Percentiles rank a stretch among this genome's conserved stretches.
phyloP scores from a whole-genome alignment of 257 asterid genomes.

The Verbena officinalis region DNA sequence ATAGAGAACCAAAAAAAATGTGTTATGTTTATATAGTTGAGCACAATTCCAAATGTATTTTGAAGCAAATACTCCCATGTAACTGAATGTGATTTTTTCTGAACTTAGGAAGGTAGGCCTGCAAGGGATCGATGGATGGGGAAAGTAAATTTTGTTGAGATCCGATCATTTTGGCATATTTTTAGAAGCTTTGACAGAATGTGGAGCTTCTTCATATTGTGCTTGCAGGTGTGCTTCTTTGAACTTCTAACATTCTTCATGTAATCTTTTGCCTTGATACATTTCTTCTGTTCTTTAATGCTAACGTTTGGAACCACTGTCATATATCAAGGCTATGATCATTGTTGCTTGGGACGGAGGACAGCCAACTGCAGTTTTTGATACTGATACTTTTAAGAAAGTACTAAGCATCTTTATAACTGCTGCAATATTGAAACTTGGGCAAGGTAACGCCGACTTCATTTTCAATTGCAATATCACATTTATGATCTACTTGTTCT shows the following conservation, averaged over 20 bases:
- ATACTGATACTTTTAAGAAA: slow-evolving; percentile 71
- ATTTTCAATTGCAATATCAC: slow-evolving; percentile 9
- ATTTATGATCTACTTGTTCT: slow-evolving; percentile 10
- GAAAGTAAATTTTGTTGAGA: slow-evolving; percentile 97
- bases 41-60: slow-evolving; percentile 22
- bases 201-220: slow-evolving; percentile 99
- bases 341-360: slow-evolving; percentile 95
- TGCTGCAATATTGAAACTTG: slow-evolving; percentile 95
- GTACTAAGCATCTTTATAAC: slow-evolving; percentile 93
- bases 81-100: slow-evolving; percentile 27
- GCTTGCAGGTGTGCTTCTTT: slow-evolving; percentile 76
- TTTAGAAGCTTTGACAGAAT: slow-evolving; percentile 97
- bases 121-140: slow-evolving; percentile 89
- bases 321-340: slow-evolving; percentile 80
- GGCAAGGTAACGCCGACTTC: slow-evolving; percentile 69
- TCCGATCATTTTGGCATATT: slow-evolving; percentile 94
- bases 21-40: not conserved
- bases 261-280: slow-evolving; percentile 16
- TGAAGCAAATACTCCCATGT: slow-evolving; percentile 14
- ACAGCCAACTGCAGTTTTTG: slow-evolving; percentile 62
- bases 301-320: slow-evolving; percentile 33
- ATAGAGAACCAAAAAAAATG: no score
- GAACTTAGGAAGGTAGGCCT: slow-evolving; percentile 62
- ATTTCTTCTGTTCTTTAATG: slow-evolving; percentile 24
- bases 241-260: slow-evolving; percentile 11